A percentile compares a stretch with the other conserved stretches of the same genome.
Evolutionary conservation across 805 yeast genomes (phyloP).

Genomic region (Candida insectalens): DNA sequence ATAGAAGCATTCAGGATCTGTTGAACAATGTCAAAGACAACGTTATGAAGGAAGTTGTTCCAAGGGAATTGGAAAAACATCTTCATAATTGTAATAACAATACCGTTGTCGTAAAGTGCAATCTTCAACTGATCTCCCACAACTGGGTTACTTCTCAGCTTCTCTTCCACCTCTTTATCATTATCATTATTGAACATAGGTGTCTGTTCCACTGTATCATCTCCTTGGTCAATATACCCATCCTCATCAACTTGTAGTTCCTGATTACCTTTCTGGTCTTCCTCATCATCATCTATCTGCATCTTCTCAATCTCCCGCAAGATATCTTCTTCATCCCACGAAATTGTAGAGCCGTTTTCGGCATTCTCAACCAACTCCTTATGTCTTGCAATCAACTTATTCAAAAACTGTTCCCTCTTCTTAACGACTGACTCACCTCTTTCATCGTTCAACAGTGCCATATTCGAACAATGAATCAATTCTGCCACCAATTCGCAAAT

Average conservation of each 20-base stretch:
- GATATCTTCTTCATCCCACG: conserved; percentile 24
- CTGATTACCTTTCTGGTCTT: background rate
- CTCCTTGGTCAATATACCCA: conserved; percentile 4
- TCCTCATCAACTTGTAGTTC: conserved; percentile 27
- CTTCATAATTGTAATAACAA: conserved; percentile 55
- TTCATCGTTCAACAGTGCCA: conserved; percentile 78
- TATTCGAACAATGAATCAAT: conserved; percentile 91
- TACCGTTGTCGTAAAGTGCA: conserved; percentile 63
- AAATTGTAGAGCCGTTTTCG: conserved; percentile 19
- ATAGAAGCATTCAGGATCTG: conserved; percentile 74
- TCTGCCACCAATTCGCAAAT: conserved; percentile 91
- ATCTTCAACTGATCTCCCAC: conserved; percentile 86
- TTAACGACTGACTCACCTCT: conserved; percentile 57
- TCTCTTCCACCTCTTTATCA: conserved; percentile 15
- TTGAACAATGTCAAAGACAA: conserved; percentile 92
- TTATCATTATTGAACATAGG: conserved; percentile 6
- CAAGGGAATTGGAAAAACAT: conserved; percentile 85
- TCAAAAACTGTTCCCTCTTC: conserved; percentile 61
- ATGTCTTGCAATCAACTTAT: conserved; percentile 27
- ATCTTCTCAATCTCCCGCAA: conserved; percentile 24
- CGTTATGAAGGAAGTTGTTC: conserved; percentile 96
- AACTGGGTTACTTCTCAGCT: conserved; percentile 49
- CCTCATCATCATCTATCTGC: conserved; percentile 11
- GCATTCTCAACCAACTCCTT: conserved; percentile 16
- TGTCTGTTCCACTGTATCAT: conserved; percentile 7